A percentile compares a stretch with the other conserved stretches of the same genome.
Evolutionary conservation across 768 basidiomycete species (phyloP).

Genomic region (Neoboletus subvelutipes): DNA sequence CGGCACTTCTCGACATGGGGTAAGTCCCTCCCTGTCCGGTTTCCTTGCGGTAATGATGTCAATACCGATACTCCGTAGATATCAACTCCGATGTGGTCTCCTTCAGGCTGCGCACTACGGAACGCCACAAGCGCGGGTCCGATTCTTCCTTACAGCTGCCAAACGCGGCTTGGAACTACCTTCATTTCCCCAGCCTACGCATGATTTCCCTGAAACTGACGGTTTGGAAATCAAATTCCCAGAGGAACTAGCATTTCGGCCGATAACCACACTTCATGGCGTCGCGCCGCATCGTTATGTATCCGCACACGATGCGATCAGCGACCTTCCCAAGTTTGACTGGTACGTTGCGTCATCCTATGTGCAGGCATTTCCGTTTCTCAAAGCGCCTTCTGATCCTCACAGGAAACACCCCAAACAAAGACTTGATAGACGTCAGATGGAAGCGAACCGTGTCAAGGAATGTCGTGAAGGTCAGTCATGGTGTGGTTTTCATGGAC

Average conservation of each 20-base stretch:
- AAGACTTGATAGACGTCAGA: slow-evolving; percentile 9
- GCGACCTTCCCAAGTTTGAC: slow-evolving; percentile 70
- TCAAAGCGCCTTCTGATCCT: neutral
- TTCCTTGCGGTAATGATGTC: neutral
- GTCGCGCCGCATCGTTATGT: slow-evolving; percentile 57
- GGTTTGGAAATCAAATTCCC: slow-evolving; percentile 52
- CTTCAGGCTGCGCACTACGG: slow-evolving; percentile 51
- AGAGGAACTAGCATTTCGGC: slow-evolving; percentile 37
- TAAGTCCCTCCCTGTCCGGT: slow-evolving; percentile 29
- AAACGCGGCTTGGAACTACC: slow-evolving; percentile 38
- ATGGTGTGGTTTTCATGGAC: slow-evolving; percentile 35
- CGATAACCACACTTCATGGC: slow-evolving; percentile 48
- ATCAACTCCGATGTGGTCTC: slow-evolving; percentile 43
- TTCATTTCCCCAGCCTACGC: slow-evolving; percentile 42
- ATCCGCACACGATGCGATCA: slow-evolving; percentile 69
- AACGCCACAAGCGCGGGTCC: slow-evolving; percentile 44
- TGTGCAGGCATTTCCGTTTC: neutral
- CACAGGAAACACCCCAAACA: slow-evolving; percentile 27
- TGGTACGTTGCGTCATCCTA: slow-evolving; percentile 47
- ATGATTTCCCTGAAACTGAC: slow-evolving; percentile 41
- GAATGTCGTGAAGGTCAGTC: slow-evolving; percentile 37
- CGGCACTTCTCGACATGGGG: slow-evolving; percentile 66
- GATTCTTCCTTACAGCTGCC: slow-evolving; percentile 50
- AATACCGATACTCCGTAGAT: slow-evolving; percentile 28
- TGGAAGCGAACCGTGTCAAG: slow-evolving; percentile 29